These are phyloP conservation scores for Annulohypoxylon stygium DNA, from an alignment of 495 filamentous ascomycete species.

Conservation along the genomic window DNA sequence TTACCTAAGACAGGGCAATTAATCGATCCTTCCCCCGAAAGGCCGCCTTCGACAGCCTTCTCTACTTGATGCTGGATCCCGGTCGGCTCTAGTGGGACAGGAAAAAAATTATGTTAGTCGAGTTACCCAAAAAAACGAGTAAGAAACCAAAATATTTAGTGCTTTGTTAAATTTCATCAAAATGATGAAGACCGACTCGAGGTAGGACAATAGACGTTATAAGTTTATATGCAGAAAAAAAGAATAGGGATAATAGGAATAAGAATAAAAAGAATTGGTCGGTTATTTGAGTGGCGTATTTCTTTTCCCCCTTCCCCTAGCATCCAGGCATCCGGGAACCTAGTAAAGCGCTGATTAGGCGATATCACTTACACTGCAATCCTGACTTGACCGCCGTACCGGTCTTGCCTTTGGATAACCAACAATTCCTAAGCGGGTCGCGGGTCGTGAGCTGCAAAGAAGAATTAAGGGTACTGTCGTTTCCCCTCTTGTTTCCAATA, in stretches of 20 bases:
- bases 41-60: conserved; percentile 37
- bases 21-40: conserved; percentile 37
- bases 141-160: conserved; percentile 1
- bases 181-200: not conserved
- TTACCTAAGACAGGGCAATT: conserved; percentile 47
- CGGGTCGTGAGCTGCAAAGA: conserved; percentile 15
- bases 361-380: conserved; percentile 27
- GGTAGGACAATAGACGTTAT: conserved; percentile 1
- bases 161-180: not conserved
- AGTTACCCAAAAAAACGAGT: conserved; percentile 12
- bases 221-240: conserved; percentile 5
- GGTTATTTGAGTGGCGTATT: conserved; percentile 1
- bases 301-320: not conserved
- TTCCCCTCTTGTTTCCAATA: conserved; percentile 20
- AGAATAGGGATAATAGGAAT: not conserved
- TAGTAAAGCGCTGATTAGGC: conserved; percentile 5
- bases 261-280: conserved; percentile 6
- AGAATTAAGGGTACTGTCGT: conserved; percentile 23
- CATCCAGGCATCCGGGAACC: not conserved
- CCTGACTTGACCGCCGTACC: conserved; percentile 21
- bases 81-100: conserved; percentile 31
- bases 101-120: conserved; percentile 37
- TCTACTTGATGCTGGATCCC: conserved; percentile 41
- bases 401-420: conserved; percentile 19
- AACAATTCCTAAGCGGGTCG: conserved; percentile 20